A percentile compares a stretch with the other conserved stretches of the same genome.
Conservation (phyloP, 345 rosid genomes). For the Eucalyptus viminalis region DNA sequence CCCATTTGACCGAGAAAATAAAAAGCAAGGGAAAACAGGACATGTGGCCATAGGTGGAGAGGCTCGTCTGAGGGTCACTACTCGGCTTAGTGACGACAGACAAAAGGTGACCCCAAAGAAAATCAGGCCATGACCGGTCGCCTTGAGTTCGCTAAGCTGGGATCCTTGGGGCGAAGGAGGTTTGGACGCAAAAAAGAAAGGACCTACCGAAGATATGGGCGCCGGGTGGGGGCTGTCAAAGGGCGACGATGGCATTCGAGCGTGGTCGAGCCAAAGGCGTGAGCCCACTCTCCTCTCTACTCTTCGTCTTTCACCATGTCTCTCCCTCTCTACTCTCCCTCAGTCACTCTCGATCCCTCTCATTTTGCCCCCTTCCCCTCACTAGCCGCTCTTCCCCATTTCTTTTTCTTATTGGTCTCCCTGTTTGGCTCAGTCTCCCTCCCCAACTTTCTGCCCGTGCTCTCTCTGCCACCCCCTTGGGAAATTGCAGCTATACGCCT, state of each 20-base stretch:
- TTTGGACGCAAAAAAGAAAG: too few species aligned
- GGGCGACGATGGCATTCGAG: too few species aligned
- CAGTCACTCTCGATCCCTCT: not conserved
- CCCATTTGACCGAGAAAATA: accelerated
- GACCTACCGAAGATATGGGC: too few species aligned
- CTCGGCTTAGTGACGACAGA: accelerated
- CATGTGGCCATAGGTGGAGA: too few species aligned
- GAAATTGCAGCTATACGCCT: not conserved
- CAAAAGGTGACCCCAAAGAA: too few species aligned
- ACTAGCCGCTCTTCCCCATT: not conserved
- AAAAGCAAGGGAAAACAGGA: too few species aligned
- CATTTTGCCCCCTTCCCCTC: not conserved
- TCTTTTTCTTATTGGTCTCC: not conserved
- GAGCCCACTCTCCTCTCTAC: not conserved
- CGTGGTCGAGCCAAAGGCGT: too few species aligned
- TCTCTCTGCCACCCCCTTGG: not conserved
- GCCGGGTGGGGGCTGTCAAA: accelerated
- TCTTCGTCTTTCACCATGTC: not conserved
- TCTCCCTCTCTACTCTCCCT: not conserved
- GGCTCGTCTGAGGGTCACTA: too few species aligned
- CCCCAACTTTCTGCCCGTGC: accelerated
- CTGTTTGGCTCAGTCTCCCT: not conserved
- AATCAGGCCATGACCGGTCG: too few species aligned
- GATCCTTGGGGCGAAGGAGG: too few species aligned
- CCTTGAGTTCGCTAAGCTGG: too few species aligned